Base-by-base conservation (phyloP, 2,329 filamentous ascomycete species). In the Exophiala phaeomuriformis region DNA sequence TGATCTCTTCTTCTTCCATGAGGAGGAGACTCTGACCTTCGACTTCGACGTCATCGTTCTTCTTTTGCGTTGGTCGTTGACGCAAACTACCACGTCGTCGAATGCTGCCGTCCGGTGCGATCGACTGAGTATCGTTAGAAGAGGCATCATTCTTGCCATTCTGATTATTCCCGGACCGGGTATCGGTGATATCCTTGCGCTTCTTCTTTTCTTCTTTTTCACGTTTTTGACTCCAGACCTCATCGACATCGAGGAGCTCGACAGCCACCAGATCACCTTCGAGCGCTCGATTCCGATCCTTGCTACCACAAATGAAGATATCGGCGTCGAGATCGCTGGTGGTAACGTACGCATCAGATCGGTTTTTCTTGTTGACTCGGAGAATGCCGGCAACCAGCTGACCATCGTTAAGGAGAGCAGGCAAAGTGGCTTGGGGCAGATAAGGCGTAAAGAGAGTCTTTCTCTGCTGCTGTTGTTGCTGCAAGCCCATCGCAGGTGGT, bases 161-260 rank as follows among this genome's bases (percentile, higher is more conserved):
- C 31, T 56, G 58, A 68, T 83, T 79, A 64, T 80, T 83, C 58
- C 83, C 83, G 60, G 85, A 88, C 61, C 91, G 84, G 55, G 88
- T 90, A 68, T 97, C 93, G 33, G 90, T 94, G 55, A 96, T 95
- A 67, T 98, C 93, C 78, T 98, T 98, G 70, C 93, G 88, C 77
- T 97, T 98, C 82, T 98, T 98, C 81, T 98, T 98, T 71, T 98
- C 93, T 73, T 98, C 93, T 71, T 98, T 98, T 71, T 98, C 93
- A 52, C 90, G 88, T 79, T 98, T 98, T 76, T 98, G 93, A 28
- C 86, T 83, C 93, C 93, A 98, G 2, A 98, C 93, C 68, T 98
- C 93, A 68, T 97, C 93, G 5, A 98, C 93, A 66, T 98, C 91
- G 48, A 98, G 83, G 44, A 98, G 83, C 72, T 98, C 93, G 50